Percentiles rank a stretch among this genome's conserved stretches.
Conservation (phyloP, 2,329 filamentous ascomycete genomes). For the Cercospora canescens region DNA sequence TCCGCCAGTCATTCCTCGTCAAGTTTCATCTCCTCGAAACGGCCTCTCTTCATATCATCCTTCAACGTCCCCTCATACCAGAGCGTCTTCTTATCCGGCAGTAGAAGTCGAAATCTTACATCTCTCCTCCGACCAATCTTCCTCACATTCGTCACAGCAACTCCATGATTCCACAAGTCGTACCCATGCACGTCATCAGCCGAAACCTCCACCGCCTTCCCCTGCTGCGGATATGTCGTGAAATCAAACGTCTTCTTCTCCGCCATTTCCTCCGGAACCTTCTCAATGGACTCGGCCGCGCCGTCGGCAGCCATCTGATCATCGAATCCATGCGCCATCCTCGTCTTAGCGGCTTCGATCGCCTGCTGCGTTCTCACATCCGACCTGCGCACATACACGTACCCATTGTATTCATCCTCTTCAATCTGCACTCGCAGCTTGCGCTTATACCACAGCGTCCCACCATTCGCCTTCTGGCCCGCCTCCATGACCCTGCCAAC, state of each 20-base stretch:
- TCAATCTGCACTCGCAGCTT: background rate
- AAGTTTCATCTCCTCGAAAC: background rate
- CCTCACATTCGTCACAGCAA: background rate
- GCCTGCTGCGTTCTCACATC: background rate
- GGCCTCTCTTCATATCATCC: background rate
- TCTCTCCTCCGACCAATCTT: background rate
- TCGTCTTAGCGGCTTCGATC: background rate
- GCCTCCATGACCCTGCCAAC: background rate
- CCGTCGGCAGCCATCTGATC: background rate
- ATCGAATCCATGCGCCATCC: background rate
- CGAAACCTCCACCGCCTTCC: background rate
- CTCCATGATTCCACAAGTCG: background rate
- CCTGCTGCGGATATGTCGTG: background rate
- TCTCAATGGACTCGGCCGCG: background rate
- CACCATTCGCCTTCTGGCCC: background rate
- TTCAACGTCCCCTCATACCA: background rate
- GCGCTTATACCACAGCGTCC: conserved; percentile 1
- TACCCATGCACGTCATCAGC: background rate
- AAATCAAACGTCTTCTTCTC: conserved; percentile 1
- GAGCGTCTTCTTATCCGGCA: background rate
- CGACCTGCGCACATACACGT: background rate
- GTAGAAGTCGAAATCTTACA: background rate
- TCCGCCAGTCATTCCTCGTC: background rate
- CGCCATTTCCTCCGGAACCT: background rate
- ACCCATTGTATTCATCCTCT: background rate